Base-by-base conservation (phyloP, 2,329 filamentous ascomycete species). In the Penicillium griseofulvum region DNA sequence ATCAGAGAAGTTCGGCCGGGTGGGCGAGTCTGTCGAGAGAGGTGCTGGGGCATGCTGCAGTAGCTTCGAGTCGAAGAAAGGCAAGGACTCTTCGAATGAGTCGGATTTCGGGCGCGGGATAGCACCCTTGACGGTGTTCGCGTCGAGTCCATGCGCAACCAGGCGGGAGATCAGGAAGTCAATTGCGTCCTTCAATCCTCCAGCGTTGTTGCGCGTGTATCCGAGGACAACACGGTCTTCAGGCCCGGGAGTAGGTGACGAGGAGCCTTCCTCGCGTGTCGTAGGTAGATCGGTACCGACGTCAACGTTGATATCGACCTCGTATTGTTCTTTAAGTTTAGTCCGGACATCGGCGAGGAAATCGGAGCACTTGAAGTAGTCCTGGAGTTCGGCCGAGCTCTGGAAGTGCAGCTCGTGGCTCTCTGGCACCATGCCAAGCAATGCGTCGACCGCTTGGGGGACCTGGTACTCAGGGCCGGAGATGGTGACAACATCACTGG, bases 401-500 rank as follows among this genome's bases (percentile, higher is more conserved):
- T 88, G 86, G 66, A 99, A 85, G 42, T 94, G 84, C 61, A 99
- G 83, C 68, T 97, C 92, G 70, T 99, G 94, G 63, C 87, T 92
- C 76, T 97, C 93, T 5, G 94, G 94, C 43, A 99, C 93, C 91
- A 99, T 97, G 66, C 92, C 92, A 76, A 99, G 78, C 66, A 99
- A 93, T 69, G 94, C 91, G 72, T 99, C 94, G 47, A 97, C 91
- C 66, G 93, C 96, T 71, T 96, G 89, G 59, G 94, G 93, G 34
- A 99, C 93, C 81, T 97, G 94, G 83, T 95, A 99, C 78, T 97
- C 93, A 47, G 94, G 94, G 5, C 94, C 94, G 58, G 91, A 96
- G 55, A 99, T 91, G 17, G 89, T 95, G 50, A 99, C 91, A 69
- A 95, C 89, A 69, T 99, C 94, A 71, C 93, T 97, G 22, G 94